A percentile compares a stretch with the other conserved stretches of the same genome.
Evolutionary conservation across 2,329 filamentous ascomycete species (phyloP).

Genomic region (Pleurostoma richardsiae): DNA sequence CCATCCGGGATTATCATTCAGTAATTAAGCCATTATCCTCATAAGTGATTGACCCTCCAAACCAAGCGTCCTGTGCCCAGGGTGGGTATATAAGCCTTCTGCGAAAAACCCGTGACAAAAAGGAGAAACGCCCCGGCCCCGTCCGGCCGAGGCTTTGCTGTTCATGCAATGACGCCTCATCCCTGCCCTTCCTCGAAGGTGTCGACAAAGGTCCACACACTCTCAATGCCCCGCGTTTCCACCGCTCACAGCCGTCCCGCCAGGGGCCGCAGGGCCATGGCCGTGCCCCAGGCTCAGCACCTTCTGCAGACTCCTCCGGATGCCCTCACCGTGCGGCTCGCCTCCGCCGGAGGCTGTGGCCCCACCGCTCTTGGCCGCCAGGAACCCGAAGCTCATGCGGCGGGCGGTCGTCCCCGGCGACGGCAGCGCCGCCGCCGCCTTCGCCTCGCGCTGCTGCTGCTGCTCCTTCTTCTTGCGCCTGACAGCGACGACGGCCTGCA

Average conservation of each 20-base stretch:
- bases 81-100: too few species aligned
- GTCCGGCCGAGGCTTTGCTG: too few species aligned
- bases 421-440: constrained; percentile 14
- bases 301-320: constrained; percentile 40
- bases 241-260: not conserved
- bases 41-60: too few species aligned
- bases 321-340: constrained; percentile 27
- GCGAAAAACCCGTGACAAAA: too few species aligned
- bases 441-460: not conserved
- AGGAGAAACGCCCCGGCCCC: too few species aligned
- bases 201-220: not conserved
- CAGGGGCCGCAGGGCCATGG: not conserved
- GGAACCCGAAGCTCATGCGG: constrained; percentile 42
- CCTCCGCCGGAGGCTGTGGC: constrained; percentile 11
- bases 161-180: too few species aligned
- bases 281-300: constrained; percentile 34
- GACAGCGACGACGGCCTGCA: constrained; percentile 29
- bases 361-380: constrained; percentile 21
- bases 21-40: too few species aligned
- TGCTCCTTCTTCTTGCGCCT: constrained; percentile 19
- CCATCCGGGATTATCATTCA: too few species aligned
- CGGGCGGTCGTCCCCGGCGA: constrained; percentile 21
- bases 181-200: too few species aligned
- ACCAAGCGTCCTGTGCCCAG: too few species aligned
- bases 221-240: constrained; percentile 3